Evolutionary conservation across 805 yeast genomes (phyloP).

Genomic region (Nakazawaea sp.): DNA sequence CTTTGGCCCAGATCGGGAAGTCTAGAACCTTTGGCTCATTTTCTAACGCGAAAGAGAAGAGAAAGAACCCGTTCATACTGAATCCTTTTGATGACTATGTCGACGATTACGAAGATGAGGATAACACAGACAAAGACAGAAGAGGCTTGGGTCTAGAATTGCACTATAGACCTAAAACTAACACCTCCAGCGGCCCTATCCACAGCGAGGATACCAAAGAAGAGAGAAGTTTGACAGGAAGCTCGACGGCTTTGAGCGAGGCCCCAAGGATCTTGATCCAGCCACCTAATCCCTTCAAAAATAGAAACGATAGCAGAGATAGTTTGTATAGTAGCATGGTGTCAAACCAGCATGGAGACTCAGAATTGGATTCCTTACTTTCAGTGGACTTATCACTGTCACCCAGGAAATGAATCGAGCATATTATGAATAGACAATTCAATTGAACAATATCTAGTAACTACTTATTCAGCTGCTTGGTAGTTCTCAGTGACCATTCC

Average conservation of each 20-base stretch:
- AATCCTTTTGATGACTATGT: slow-evolving; percentile 1
- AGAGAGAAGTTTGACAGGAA: slow-evolving; percentile 2
- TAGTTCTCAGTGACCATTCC: slow-evolving; percentile 28
- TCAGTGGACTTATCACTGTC: slow-evolving; percentile 7
- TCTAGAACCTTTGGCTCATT: background rate
- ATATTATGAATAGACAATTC: background rate
- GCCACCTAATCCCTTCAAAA: background rate
- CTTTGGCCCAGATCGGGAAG: background rate
- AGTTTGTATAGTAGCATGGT: background rate
- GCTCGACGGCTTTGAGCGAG: slow-evolving; percentile 1
- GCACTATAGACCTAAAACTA: slow-evolving; percentile 1
- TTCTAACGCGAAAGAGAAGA: no score
- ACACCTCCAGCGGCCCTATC: no score
- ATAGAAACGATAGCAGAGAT: slow-evolving; percentile 1
- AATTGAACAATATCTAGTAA: no score
- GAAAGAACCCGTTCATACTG: background rate
- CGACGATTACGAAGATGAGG: background rate
- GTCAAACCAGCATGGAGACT: background rate
- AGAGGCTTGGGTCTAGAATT: background rate
- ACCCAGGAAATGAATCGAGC: background rate
- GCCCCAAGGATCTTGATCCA: background rate
- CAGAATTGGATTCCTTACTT: slow-evolving; percentile 5
- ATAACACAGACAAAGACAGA: background rate
- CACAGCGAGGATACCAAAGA: background rate
- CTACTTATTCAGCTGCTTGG: slow-evolving; percentile 1